These are phyloP conservation scores for Clohesyomyces aquaticus DNA, from an alignment of 495 filamentous ascomycete genomes.

Conservation along the genomic window DNA sequence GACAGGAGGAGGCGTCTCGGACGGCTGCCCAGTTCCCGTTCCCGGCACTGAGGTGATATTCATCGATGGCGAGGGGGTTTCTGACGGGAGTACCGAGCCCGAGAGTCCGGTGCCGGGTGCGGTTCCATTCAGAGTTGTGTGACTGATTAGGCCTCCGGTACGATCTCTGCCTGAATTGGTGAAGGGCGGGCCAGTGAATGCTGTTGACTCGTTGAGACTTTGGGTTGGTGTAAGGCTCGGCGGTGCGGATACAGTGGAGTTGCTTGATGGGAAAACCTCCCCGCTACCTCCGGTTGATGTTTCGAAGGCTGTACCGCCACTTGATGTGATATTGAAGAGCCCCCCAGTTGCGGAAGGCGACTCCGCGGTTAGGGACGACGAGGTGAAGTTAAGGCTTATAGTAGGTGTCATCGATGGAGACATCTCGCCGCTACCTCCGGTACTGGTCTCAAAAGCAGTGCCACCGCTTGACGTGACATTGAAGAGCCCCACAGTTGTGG, in stretches of 20 bases:
- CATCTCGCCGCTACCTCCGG: too few species aligned
- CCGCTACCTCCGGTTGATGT: too few species aligned
- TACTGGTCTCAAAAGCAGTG: too few species aligned
- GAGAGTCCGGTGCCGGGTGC: neutral
- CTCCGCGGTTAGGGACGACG: too few species aligned
- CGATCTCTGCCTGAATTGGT: constrained; percentile 13
- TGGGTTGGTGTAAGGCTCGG: constrained; percentile 7
- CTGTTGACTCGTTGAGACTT: neutral
- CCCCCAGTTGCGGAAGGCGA: too few species aligned
- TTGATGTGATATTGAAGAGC: too few species aligned
- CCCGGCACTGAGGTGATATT: constrained; percentile 9
- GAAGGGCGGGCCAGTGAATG: constrained; percentile 1
- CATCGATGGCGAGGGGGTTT: neutral
- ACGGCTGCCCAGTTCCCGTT: neutral
- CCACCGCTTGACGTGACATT: too few species aligned
- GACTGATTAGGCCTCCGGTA: neutral
- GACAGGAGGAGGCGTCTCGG: constrained; percentile 3
- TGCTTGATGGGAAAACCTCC: too few species aligned
- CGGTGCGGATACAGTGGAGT: neutral
- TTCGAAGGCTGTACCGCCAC: too few species aligned
- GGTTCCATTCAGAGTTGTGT: neutral
- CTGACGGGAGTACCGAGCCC: neutral
- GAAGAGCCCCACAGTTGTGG: too few species aligned
- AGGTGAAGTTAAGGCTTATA: too few species aligned
- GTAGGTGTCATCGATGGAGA: too few species aligned